Evolutionary conservation across 148 eudicot genomes (phyloP).

Genomic region (Dianthus caryophyllus): DNA sequence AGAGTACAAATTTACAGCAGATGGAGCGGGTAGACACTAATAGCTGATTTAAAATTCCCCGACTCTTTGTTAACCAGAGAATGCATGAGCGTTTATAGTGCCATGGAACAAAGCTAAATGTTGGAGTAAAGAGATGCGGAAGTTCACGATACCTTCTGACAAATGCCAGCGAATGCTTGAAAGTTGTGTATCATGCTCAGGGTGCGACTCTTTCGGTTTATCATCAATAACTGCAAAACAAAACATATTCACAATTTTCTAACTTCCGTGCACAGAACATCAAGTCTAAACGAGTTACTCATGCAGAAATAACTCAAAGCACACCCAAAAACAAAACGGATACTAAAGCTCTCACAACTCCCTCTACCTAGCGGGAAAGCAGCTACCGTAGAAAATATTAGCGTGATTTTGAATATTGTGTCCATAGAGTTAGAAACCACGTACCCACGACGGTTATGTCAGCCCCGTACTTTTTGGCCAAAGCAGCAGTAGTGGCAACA

Average conservation of each 20-base stretch:
- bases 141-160: conserved; percentile 64
- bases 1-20: not conserved
- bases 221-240: conserved; percentile 72
- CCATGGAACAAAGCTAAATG: too few relatives aligned
- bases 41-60: not conserved
- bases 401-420: not conserved
- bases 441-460: conserved; percentile 94
- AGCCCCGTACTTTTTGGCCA: conserved; percentile 96
- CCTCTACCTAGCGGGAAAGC: not conserved
- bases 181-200: conserved; percentile 76
- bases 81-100: too few relatives aligned
- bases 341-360: not conserved
- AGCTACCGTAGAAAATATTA: not conserved
- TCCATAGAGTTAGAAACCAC: conserved; percentile 12
- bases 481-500: conserved; percentile 81
- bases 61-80: not conserved
- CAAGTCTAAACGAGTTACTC: not conserved
- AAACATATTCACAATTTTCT: not conserved
- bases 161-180: conserved; percentile 83
- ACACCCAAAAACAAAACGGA: not conserved
- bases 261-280: not conserved
- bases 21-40: not conserved
- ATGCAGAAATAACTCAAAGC: not conserved
- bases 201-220: conserved; percentile 60
- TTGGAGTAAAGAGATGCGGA: not conserved